phyloP scores from a whole-genome alignment of 129 eudicot species.

The Lonicera japonica region DNA sequence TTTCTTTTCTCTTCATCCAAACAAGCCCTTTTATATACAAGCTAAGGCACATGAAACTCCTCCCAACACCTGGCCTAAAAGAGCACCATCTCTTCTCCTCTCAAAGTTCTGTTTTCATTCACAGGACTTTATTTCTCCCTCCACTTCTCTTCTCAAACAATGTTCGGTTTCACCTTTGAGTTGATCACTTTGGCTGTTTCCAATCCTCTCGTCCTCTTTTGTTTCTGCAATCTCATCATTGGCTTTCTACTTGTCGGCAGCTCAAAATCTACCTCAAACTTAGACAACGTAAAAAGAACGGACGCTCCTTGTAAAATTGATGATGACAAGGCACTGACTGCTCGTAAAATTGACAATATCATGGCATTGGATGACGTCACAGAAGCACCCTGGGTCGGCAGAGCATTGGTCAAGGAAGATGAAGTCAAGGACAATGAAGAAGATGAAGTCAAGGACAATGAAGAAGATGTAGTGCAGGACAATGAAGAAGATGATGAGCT shows the following conservation, averaged over 20 bases:
- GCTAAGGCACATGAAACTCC: background rate
- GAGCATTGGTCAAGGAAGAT: slow-evolving; percentile 1
- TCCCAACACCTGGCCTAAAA: background rate
- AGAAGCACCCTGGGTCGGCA: background rate
- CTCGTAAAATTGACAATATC: too few relatives aligned
- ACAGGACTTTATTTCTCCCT: slow-evolving; percentile 2
- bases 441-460: slow-evolving; percentile 13
- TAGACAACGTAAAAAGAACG: background rate
- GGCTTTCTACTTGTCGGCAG: slow-evolving; percentile 36
- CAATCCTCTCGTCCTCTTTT: slow-evolving; percentile 42
- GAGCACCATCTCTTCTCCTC: too few relatives aligned
- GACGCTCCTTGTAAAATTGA: background rate
- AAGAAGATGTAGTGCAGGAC: slow-evolving; percentile 18
- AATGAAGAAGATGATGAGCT: slow-evolving; percentile 50
- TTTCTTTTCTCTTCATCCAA: slow-evolving; percentile 8
- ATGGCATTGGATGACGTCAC: background rate
- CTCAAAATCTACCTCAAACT: slow-evolving; percentile 31
- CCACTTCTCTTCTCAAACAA: background rate
- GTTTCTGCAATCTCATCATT: slow-evolving; percentile 61
- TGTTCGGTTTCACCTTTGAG: slow-evolving; percentile 46
- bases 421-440: slow-evolving; percentile 19
- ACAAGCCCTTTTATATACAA: slow-evolving; percentile 21
- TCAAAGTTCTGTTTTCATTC: too few relatives aligned
- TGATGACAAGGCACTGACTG: slow-evolving; percentile 10
- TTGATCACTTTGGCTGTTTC: slow-evolving; percentile 45